phyloP scores from a whole-genome alignment of 306 rosid species.

The Dryas alaskensis region DNA sequence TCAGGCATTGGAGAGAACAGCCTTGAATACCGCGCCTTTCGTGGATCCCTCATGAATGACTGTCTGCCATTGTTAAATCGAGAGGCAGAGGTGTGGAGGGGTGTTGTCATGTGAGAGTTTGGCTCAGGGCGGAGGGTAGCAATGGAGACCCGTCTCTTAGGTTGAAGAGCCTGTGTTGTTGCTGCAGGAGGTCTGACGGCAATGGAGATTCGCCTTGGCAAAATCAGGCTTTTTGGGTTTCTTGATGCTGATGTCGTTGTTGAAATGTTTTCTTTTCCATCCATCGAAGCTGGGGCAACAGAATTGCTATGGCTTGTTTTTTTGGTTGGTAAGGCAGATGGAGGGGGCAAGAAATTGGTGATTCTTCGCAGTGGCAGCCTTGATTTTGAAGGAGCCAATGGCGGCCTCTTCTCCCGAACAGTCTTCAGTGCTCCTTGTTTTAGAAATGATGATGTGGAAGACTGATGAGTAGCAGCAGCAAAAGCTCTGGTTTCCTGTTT shows the following conservation, averaged over 20 bases:
- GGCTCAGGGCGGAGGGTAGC: conserved; percentile 65
- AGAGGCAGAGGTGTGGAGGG: conserved; percentile 59
- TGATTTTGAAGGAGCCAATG: conserved; percentile 62
- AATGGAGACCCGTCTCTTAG: conserved; percentile 81
- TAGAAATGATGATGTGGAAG: conserved; percentile 33
- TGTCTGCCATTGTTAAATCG: conserved; percentile 41
- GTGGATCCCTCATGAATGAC: conserved; percentile 46
- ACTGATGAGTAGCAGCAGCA: conserved; percentile 54
- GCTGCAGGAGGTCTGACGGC: conserved; percentile 48
- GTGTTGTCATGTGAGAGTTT: conserved; percentile 57
- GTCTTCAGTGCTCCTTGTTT: conserved; percentile 37
- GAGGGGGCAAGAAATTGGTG: conserved; percentile 53
- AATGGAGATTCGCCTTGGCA: conserved; percentile 65
- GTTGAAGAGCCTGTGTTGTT: conserved; percentile 45
- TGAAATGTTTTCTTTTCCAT: conserved; percentile 68
- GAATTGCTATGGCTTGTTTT: conserved; percentile 28
- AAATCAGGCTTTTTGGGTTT: conserved; percentile 28
- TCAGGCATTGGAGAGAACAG: conserved; percentile 73
- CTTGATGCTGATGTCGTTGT: conserved; percentile 37
- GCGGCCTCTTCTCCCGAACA: conserved; percentile 65
- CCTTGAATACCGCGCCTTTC: conserved; percentile 66
- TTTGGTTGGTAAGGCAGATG: conserved; percentile 50
- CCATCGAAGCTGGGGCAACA: conserved; percentile 17
- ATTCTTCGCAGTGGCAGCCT: conserved; percentile 76
- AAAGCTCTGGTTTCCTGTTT: conserved; percentile 77